phyloP scores from a whole-genome alignment of 306 rosid species.

The Dryas drummondii region DNA sequence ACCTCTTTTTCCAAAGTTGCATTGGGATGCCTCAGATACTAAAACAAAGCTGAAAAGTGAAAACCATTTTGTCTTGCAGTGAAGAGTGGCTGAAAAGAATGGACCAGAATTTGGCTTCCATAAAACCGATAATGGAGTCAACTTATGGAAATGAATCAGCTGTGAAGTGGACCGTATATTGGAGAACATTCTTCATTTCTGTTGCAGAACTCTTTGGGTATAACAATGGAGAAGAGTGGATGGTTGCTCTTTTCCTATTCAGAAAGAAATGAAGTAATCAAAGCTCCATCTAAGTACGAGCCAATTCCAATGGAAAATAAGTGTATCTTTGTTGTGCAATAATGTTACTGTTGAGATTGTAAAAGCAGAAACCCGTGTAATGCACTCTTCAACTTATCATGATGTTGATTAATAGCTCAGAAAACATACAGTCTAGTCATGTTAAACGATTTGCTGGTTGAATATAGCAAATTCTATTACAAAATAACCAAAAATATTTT shows the following conservation, averaged over 20 bases:
- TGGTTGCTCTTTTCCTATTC: constrained; percentile 77
- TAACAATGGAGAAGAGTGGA: constrained; percentile 91
- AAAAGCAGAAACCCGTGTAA: neutral
- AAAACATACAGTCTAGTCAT: too few species aligned
- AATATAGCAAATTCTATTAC: neutral
- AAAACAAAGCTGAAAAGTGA: neutral
- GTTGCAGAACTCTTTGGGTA: constrained; percentile 89
- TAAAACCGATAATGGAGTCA: constrained; percentile 81
- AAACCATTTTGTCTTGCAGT: constrained; percentile 43
- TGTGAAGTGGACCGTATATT: constrained; percentile 83
- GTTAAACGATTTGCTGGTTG: neutral
- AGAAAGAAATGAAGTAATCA: constrained; percentile 51
- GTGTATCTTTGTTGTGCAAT: neutral
- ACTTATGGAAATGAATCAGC: constrained; percentile 84
- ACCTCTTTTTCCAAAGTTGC: neutral
- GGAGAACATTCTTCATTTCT: constrained; percentile 91
- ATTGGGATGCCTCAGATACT: neutral
- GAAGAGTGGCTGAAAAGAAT: constrained; percentile 98
- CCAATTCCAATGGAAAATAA: neutral
- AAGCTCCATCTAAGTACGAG: neutral
- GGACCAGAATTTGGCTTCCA: constrained; percentile 47
- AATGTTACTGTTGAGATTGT: neutral
- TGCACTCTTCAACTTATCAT: neutral
- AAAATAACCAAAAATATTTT: neutral
- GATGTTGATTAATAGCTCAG: neutral